Evolutionary conservation across 2,329 filamentous ascomycete genomes (phyloP), one percentile per base, ranked within the genome.

Genomic region (Pseudogymnoascus sp.): DNA sequence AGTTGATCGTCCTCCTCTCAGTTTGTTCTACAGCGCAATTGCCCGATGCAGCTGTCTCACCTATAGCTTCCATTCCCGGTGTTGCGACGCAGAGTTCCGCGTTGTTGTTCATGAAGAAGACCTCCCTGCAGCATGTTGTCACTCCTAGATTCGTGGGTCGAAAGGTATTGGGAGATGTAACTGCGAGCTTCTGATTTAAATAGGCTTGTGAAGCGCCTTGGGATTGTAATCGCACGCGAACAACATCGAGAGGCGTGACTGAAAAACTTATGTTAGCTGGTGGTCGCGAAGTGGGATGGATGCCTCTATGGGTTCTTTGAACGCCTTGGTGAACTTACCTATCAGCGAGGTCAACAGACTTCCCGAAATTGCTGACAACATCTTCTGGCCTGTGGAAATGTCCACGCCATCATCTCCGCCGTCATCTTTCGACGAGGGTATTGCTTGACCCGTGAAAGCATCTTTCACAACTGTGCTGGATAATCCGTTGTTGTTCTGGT

Each of bases 241-340:
- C 95, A 66, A 99, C 95, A 73, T 99, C 95, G 62, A 99, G 87
- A 59, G 95, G 95, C 4, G 95, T 99, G 36, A 96, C 93, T 96
- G 68, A 61, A 67, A 37, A 31, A 26, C n/a, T 14, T n/a, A 8
- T n/a, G 54, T 31, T 60, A 23, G 54, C 54, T 31, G 29, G 29
- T 31, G 29, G 29, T 31, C 29, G 29, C 29, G 29, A 31, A 31
- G 29, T 31, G 29, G 21, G 21, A 21, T 21, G 29, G 29, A 31
- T 31, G 5, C 29, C 29, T 31, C n/a, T 47, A 6, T 47, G 6
- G 10, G 40, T 8, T 31, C 29, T 31, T 31, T 31, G 29, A 31
- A 31, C 29, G 5, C 5, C 29, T 31, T 31, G 29, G 29, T 31
- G 29, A 31, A 31, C 29, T 31, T 81, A 96, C 93, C 91, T 45